phyloP scores from a whole-genome alignment of 148 eudicot species.

The Rhododendron griersonianum region DNA sequence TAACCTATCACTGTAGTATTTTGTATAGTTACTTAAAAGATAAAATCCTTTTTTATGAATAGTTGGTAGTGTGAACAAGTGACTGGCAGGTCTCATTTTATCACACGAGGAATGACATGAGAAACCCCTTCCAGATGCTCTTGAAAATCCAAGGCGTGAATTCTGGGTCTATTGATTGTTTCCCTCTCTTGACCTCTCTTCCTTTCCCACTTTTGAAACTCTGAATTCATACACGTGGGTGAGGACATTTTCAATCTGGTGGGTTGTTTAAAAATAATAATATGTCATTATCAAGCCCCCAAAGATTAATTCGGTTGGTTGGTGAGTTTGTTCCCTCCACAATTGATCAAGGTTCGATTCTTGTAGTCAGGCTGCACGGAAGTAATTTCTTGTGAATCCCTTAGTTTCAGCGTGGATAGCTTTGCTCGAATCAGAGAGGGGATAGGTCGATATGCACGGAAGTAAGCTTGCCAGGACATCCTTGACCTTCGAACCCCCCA shows the following conservation, averaged over 20 bases:
- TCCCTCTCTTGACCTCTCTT: not conserved
- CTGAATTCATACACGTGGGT: not conserved
- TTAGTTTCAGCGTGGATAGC: no score
- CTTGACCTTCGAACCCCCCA: not conserved
- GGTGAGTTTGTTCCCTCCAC: not conserved
- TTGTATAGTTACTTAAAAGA: not conserved
- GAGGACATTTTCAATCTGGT: not conserved
- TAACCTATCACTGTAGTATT: no score
- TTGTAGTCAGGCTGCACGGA: not conserved
- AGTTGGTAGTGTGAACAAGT: not conserved
- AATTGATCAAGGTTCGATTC: no score
- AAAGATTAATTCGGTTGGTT: not conserved
- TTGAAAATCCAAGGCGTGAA: not conserved
- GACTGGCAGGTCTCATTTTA: not conserved
- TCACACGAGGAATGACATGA: not conserved
- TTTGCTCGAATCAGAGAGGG: no score
- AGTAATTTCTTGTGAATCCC: not conserved
- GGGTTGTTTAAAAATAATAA: not conserved
- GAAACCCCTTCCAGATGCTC: not conserved
- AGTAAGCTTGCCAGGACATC: no score
- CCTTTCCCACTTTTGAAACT: not conserved
- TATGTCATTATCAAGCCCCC: not conserved
- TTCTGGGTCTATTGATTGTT: not conserved
- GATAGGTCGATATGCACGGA: not conserved
- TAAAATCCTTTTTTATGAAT: not conserved